These are phyloP conservation scores for Leccinum truebloodii DNA, from an alignment of 768 basidiomycete species.

Conservation along the genomic window DNA sequence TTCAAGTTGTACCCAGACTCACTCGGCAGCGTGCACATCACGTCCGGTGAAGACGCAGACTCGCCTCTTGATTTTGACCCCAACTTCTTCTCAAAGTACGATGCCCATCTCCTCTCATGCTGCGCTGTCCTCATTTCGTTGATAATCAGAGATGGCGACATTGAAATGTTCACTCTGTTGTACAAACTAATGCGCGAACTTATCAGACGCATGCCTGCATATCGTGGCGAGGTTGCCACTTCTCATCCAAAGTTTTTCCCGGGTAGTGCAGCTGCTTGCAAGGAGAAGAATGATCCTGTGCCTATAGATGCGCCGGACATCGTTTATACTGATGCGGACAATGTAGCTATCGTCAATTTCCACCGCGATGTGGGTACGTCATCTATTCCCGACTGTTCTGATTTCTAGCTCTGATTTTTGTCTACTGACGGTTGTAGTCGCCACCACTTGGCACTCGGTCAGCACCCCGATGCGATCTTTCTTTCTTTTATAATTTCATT, in stretches of 20 bases:
- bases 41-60: conserved; percentile 40
- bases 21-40: conserved; percentile 50
- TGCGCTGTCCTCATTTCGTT: background rate
- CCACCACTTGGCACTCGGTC: background rate
- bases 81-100: conserved; percentile 45
- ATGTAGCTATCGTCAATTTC: background rate
- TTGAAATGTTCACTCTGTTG: conserved; percentile 47
- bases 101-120: background rate
- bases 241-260: conserved; percentile 32
- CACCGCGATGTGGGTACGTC: background rate
- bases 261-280: conserved; percentile 30
- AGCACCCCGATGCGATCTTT: background rate
- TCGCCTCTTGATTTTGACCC: conserved; percentile 48
- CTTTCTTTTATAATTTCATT: background rate
- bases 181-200: conserved; percentile 58
- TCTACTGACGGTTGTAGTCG: background rate
- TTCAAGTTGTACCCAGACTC: conserved; percentile 46
- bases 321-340: background rate
- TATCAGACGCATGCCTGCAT: conserved; percentile 49
- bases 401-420: background rate
- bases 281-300: conserved; percentile 20
- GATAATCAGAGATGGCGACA: conserved; percentile 31
- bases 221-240: conserved; percentile 20
- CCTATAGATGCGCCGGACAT: background rate
- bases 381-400: too few relatives aligned